Conservation (phyloP, 352 stramenopile species). For the Blastocystis sp. region DNA sequence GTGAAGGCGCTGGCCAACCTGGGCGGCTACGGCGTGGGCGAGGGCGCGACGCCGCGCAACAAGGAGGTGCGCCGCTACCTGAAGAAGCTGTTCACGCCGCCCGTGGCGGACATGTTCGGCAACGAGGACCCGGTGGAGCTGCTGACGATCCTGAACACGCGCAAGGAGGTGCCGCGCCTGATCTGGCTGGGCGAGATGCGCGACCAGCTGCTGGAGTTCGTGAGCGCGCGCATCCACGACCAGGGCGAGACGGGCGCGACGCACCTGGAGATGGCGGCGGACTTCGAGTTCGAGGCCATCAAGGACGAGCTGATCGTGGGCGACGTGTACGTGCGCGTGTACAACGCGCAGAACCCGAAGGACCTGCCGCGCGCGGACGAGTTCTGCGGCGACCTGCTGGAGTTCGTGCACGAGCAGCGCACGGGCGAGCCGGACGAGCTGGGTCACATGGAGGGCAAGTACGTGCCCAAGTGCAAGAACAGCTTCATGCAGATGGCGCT, state of each 20-base stretch:
- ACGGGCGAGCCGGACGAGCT: conserved; percentile 48
- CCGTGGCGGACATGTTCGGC: conserved; percentile 73
- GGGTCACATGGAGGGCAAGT: conserved; percentile 51
- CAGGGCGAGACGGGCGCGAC: conserved; percentile 71
- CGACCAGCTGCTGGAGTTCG: conserved; percentile 73
- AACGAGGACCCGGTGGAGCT: conserved; percentile 74
- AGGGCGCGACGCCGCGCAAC: conserved; percentile 72
- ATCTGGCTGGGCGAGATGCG: conserved; percentile 78
- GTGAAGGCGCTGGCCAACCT: conserved; percentile 74
- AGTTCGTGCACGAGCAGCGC: conserved; percentile 67
- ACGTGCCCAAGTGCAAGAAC: conserved; percentile 53
- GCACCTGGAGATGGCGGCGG: conserved; percentile 54
- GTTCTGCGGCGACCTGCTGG: conserved; percentile 69
- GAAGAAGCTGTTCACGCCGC: conserved; percentile 73
- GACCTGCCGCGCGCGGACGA: conserved; percentile 68
- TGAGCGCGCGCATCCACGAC: conserved; percentile 71
- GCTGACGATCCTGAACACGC: conserved; percentile 74
- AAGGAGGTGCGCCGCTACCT: conserved; percentile 72
- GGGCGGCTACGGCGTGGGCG: conserved; percentile 73
- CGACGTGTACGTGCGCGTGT: conserved; percentile 74
- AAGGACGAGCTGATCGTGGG: conserved; percentile 75
- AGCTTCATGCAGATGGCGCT: conserved; percentile 63
- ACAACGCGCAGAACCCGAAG: conserved; percentile 68
- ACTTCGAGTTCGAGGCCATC: conserved; percentile 71
- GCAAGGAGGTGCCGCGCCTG: conserved; percentile 74